Base-by-base conservation (phyloP, 257 asterid species). In the Solanum commersonii region DNA sequence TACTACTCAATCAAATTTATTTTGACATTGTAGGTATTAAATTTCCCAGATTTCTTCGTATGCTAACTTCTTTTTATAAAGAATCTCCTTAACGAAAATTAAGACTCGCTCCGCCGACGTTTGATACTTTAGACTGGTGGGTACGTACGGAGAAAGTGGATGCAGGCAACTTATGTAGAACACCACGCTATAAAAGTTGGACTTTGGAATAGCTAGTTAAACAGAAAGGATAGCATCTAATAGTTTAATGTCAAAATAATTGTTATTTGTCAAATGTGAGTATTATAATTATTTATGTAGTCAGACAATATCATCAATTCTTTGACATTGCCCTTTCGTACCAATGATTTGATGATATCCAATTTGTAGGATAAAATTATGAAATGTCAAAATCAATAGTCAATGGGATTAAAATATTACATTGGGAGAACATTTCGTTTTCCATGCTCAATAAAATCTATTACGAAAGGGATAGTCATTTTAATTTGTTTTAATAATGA, bases 31-130 rank as follows among this genome's bases (percentile, higher is more conserved):
- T 59, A 59, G 13, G 2, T 59, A 0, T 59, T 0, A 0, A 59
- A 59, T 22, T 59, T 22, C 0, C 4, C 0, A 0, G 2, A 59
- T 59, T 3, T 22, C 5, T 59, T 59, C 0, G 10, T 9, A 8
- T 22, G 1, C 22, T 8, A 20, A 59, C 2, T 59, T 59, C 10
- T 56, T 56, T 20, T 18, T 56, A 56, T 18, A 18, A 1, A 20
- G 0, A 59, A 59, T 59, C 2, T 8, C 0, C 10, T 59, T 59
- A 22, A 22, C 5, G 27, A 59, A 59, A 8, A 59, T 14, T 44
- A 4, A 44, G 18, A 44, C 56, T 44, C 6, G 1, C 15, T 2
- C 11, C 13, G 16, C 16, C 15, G 3, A 14, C 1, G 22, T 15
- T 14, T 4, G 22, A 15, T 5, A 49, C 60, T 5, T 15, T 49